Evolutionary conservation across 352 stramenopile species (phyloP).

Genomic region (Phytophthora rubi): DNA sequence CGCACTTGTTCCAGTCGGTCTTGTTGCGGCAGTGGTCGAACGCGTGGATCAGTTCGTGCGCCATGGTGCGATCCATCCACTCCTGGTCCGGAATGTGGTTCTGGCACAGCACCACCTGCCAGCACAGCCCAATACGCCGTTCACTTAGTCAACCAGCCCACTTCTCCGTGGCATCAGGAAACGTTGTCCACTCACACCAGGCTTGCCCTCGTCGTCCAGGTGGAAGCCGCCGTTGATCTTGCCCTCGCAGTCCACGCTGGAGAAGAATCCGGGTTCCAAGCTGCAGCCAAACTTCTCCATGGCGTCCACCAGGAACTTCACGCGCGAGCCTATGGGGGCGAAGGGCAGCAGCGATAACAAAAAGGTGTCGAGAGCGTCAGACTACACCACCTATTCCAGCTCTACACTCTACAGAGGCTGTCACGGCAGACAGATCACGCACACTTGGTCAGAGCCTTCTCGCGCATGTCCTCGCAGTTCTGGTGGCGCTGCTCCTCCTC

Average conservation of each 20-base stretch:
- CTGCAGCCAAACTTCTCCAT: conserved; percentile 91
- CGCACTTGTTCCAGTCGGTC: conserved; percentile 93
- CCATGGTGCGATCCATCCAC: conserved; percentile 92
- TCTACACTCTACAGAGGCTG: not conserved
- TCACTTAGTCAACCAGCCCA: not conserved
- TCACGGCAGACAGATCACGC: conserved; percentile 12
- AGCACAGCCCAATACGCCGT: not conserved
- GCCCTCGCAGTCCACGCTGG: conserved; percentile 82
- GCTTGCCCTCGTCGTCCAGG: conserved; percentile 75
- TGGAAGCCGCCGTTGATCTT: conserved; percentile 89
- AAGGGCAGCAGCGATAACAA: not conserved
- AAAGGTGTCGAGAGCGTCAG: not conserved
- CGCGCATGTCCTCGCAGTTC: conserved; percentile 73
- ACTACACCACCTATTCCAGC: not conserved
- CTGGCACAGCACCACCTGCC: conserved; percentile 85
- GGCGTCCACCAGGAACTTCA: conserved; percentile 81
- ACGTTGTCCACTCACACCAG: conserved; percentile 47
- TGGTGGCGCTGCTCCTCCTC: conserved; percentile 52
- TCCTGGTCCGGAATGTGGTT: conserved; percentile 92
- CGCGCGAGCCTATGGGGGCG: conserved; percentile 57
- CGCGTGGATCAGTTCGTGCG: conserved; percentile 94
- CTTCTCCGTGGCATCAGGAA: not conserved
- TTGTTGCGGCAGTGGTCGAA: conserved; percentile 94
- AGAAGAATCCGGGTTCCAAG: conserved; percentile 76
- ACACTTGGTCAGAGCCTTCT: conserved; percentile 78